phyloP scores from a whole-genome alignment of 2,329 filamentous ascomycete species.

The Thielaviopsis punctulata region DNA sequence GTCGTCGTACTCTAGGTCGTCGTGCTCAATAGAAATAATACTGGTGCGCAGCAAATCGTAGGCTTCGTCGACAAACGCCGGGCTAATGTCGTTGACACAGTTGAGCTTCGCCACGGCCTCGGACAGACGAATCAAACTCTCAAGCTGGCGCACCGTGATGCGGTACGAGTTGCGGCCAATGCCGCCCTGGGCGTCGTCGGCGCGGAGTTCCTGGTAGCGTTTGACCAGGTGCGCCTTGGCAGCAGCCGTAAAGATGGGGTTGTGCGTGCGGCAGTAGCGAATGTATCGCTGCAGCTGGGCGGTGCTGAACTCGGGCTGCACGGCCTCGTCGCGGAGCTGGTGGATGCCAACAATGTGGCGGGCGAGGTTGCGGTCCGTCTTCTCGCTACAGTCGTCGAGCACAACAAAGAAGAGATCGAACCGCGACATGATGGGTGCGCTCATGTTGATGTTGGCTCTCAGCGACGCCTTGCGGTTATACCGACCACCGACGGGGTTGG shows the following conservation, averaged over 20 bases:
- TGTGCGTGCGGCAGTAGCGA: slow-evolving; percentile 86
- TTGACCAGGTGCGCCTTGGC: slow-evolving; percentile 73
- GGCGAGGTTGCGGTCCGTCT: slow-evolving; percentile 75
- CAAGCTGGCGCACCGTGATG: slow-evolving; percentile 90
- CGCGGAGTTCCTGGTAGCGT: slow-evolving; percentile 87
- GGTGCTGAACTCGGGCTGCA: slow-evolving; percentile 85
- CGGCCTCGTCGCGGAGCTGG: slow-evolving; percentile 77
- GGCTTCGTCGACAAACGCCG: slow-evolving; percentile 77
- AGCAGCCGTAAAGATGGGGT: slow-evolving; percentile 77
- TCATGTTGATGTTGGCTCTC: slow-evolving; percentile 97
- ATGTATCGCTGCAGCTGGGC: slow-evolving; percentile 96
- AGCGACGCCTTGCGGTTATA: slow-evolving; percentile 97
- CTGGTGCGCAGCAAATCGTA: slow-evolving; percentile 82
- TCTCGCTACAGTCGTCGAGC: slow-evolving; percentile 91
- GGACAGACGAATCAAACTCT: slow-evolving; percentile 85
- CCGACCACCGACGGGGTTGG: slow-evolving; percentile 91
- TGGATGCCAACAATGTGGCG: slow-evolving; percentile 91
- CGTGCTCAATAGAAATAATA: slow-evolving; percentile 95
- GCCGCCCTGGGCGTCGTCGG: slow-evolving; percentile 85
- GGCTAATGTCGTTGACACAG: slow-evolving; percentile 77
- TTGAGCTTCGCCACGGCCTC: slow-evolving; percentile 98
- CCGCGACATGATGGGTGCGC: slow-evolving; percentile 88
- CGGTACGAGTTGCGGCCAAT: slow-evolving; percentile 90
- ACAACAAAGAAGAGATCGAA: slow-evolving; percentile 96
- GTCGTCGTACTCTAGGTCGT: slow-evolving; percentile 88